Percentiles rank a stretch among this genome's conserved stretches.
phyloP scores from a whole-genome alignment of 257 asterid species.

The Schizonepeta tenuifolia region DNA sequence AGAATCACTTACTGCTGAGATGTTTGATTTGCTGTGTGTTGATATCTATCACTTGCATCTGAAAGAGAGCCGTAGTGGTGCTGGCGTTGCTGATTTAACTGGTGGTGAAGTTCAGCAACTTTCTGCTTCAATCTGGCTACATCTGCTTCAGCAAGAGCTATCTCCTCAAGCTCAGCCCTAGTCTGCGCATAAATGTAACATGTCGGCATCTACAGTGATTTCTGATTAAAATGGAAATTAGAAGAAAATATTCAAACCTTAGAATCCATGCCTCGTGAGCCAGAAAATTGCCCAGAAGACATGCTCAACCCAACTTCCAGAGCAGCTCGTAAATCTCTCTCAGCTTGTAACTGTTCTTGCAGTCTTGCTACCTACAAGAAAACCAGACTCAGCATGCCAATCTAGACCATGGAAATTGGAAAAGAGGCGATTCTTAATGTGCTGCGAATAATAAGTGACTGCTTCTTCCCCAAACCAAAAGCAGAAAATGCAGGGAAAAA shows the following conservation, averaged over 20 bases:
- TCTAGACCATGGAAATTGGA: neutral
- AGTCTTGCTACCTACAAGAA: slow-evolving; percentile 81
- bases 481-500: neutral
- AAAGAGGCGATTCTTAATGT: neutral
- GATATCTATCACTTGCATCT: slow-evolving; percentile 69
- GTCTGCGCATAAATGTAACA: slow-evolving; percentile 55
- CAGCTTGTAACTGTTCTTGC: slow-evolving; percentile 98
- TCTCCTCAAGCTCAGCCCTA: slow-evolving; percentile 99
- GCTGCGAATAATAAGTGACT: neutral
- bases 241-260: slow-evolving; percentile 58
- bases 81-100: slow-evolving; percentile 94
- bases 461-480: neutral
- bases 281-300: slow-evolving; percentile 88
- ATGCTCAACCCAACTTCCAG: slow-evolving; percentile 96
- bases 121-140: slow-evolving; percentile 94
- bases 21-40: slow-evolving; percentile 55
- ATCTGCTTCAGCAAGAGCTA: slow-evolving; percentile 99
- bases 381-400: slow-evolving; percentile 24
- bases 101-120: slow-evolving; percentile 98
- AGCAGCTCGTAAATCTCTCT: slow-evolving; percentile 96
- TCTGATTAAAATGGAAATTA: slow-evolving; percentile 18
- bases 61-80: slow-evolving; percentile 83
- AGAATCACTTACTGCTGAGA: slow-evolving; percentile 68
- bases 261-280: slow-evolving; percentile 89
- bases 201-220: slow-evolving; percentile 28